These are phyloP conservation scores for Corymbia calophylla DNA, from an alignment of 441 rosid species.

Conservation along the genomic window DNA sequence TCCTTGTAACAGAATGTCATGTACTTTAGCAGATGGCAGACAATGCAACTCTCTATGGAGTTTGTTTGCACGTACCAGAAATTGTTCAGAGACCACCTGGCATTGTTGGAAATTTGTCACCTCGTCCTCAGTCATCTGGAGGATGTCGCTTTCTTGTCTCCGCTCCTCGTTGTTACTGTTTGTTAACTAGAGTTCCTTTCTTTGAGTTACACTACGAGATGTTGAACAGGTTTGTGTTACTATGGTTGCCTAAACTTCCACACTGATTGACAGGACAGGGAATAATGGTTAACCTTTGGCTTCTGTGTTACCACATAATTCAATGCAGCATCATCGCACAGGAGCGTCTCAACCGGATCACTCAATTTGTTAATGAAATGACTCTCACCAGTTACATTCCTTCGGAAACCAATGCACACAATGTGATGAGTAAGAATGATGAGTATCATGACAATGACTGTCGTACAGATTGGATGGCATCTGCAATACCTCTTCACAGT, in stretches of 20 bases:
- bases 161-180: conserved; percentile 97
- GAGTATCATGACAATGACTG: conserved; percentile 29
- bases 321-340: conserved; percentile 91
- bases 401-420: conserved; percentile 30
- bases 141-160: conserved; percentile 77
- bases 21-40: conserved; percentile 65
- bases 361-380: conserved; percentile 71
- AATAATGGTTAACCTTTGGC: background rate
- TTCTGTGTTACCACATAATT: conserved; percentile 6
- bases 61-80: conserved; percentile 88
- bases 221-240: conserved; percentile 70
- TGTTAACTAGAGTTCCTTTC: conserved; percentile 90
- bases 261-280: background rate
- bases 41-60: conserved; percentile 87
- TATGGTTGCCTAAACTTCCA: conserved; percentile 1
- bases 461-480: conserved; percentile 52
- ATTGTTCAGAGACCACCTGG: conserved; percentile 93
- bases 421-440: conserved; percentile 25
- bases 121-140: conserved; percentile 43
- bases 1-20: background rate
- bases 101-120: conserved; percentile 52
- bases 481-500: conserved; percentile 78
- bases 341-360: conserved; percentile 90
- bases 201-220: conserved; percentile 94
- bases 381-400: conserved; percentile 41